phyloP scores from a whole-genome alignment of 106 monocot genomes.

The Dendrobium catenatum region DNA sequence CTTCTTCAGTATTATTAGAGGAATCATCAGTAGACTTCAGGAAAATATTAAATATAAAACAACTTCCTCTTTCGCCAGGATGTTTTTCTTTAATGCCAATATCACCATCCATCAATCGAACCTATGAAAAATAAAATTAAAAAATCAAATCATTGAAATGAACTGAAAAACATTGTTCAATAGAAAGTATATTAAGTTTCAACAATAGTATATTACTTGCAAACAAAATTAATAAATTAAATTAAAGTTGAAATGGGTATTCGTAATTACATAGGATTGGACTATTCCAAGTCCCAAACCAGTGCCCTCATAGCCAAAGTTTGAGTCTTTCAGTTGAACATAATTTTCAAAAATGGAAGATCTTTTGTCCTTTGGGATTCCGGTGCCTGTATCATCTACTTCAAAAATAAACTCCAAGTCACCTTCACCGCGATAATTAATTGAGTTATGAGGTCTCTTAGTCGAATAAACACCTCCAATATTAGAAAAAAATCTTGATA shows the following conservation, averaged over 20 bases:
- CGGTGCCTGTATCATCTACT: conserved; percentile 74
- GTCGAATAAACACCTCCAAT: not conserved
- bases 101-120: conserved; percentile 86
- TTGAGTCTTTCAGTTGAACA: conserved; percentile 66
- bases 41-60: conserved; percentile 83
- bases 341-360: conserved; percentile 84
- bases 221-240: conserved; percentile 6
- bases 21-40: conserved; percentile 30
- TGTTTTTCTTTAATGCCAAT: conserved; percentile 75
- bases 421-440: conserved; percentile 14
- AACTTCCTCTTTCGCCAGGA: conserved; percentile 55
- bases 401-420: conserved; percentile 68
- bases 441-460: not conserved
- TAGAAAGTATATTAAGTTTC: not conserved
- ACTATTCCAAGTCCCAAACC: conserved; percentile 96
- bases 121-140: conserved; percentile 28
- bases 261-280: conserved; percentile 67
- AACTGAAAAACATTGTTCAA: not conserved
- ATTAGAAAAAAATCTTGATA: conserved; percentile 16
- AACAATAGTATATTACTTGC: not conserved
- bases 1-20: conserved; percentile 4
- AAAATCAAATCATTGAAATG: not conserved
- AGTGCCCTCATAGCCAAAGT: conserved; percentile 52
- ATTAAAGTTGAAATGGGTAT: not conserved
- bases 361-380: conserved; percentile 82